These are phyloP conservation scores for Coemansia sp. DNA, from an alignment of 192 early-diverging fungal species.

Conservation along the genomic window DNA sequence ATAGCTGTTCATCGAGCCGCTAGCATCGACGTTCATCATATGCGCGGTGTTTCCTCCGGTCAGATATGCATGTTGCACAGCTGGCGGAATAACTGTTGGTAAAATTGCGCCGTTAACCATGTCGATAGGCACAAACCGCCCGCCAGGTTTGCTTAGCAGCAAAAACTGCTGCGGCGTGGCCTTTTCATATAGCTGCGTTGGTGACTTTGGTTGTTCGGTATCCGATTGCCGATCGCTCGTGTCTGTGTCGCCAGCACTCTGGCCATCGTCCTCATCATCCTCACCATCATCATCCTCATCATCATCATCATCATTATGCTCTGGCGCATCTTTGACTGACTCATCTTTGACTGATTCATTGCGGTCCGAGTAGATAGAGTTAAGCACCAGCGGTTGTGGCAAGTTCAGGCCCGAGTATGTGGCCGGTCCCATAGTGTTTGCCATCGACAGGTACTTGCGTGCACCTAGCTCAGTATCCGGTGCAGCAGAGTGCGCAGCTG, in stretches of 20 bases:
- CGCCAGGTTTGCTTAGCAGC: conserved; percentile 53
- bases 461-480: neutral
- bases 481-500: neutral
- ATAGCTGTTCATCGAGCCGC: conserved; percentile 25
- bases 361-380: conserved; percentile 9
- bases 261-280: neutral
- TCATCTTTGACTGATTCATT: no score
- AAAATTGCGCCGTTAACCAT: conserved; percentile 40
- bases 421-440: conserved; percentile 7
- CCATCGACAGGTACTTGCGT: neutral
- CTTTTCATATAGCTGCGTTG: neutral
- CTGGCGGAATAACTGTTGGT: conserved; percentile 41
- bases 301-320: neutral
- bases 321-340: neutral
- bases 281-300: neutral
- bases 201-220: neutral
- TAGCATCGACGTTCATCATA: conserved; percentile 48
- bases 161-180: conserved; percentile 31
- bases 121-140: conserved; percentile 55
- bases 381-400: conserved; percentile 32
- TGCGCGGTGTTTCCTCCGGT: conserved; percentile 48
- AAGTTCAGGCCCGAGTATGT: conserved; percentile 19
- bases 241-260: neutral
- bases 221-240: neutral
- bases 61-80: conserved; percentile 9